Evolutionary conservation across 2,329 filamentous ascomycete genomes (phyloP), one percentile per base, ranked within the genome.

Genomic region (Beauveria varroae): DNA sequence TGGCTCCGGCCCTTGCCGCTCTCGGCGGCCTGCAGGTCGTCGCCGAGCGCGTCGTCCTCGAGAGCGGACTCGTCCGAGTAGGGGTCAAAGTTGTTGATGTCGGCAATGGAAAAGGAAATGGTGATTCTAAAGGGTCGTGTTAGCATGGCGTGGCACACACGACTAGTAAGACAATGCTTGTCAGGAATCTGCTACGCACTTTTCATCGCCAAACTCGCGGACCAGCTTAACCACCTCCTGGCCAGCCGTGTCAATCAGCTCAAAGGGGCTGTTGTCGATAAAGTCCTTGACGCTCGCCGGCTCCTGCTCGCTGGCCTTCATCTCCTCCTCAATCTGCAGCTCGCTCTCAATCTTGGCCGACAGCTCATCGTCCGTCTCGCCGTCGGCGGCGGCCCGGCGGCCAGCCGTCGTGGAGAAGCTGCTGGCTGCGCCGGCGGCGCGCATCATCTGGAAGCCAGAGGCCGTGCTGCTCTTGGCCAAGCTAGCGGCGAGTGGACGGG

Each of bases 181-280:
- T 37, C 34, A 3, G 12, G 12, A 37, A 6, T 37, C 34, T 59
- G 18, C 4, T 55, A 75, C 86, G 76, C 76, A 95, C 91, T 88
- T 91, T 81, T 99, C 95, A 65, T 96, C 87, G 69, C 89, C 90
- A 71, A 90, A 93, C 66, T 84, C 88, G 71, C 93, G 89, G 64
- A 86, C 89, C 67, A 99, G 82, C 70, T 89, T 82, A 67, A 99
- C 90, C 68, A 96, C 91, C 78, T 98, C 90, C 75, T 91, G 84
- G 64, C 95, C 95, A 30, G 88, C 81, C 37, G 82, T 85, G 75
- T 99, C 95, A 70, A 90, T 81, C 64, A 95, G 82, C 81, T 93
- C 82, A 76, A 92, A 99, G 46, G 88, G 84, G 71, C 88, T 87
- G 78, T 91, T 93, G 72, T 93, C 86, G 53, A 97, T 78, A 76